Evolutionary conservation across 345 rosid genomes (phyloP), one percentile per base, ranked within the genome.

Genomic region (Salix brachista): DNA sequence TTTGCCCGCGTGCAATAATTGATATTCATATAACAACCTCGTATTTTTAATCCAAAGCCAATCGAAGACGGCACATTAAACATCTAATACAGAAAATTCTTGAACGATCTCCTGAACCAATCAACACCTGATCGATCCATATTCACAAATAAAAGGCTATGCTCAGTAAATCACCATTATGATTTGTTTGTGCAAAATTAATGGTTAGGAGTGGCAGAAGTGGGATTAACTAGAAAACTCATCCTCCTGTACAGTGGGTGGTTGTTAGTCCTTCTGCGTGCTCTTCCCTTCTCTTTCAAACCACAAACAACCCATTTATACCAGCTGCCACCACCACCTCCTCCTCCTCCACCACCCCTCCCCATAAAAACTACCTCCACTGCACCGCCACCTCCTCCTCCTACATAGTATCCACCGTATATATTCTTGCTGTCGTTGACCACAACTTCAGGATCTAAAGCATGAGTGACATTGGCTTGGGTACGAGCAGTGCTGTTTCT

Each of bases 11-110:
- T 34, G 1, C 0, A 34, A 34, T 34, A 34, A 0, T 0, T 34
- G 4, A 4, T 34, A 34, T 0, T 34, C 5, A 4, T 4, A 4
- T 34, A 34, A 0, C 0, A 0, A n/a, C 44, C 3, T 56, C 62
- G 23, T 9, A 56, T 56, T 56, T 56, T n/a, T 13, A n/a, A 56
- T 19, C 9, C 4, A 0, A 19, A 19, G 25, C 21, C 60, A 52
- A 19, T 52, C 10, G 7, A 50, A 7, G 10, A 52, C 21, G 23
- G 21, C 9, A 3, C 60, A 54, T 21, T 8, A 54, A 54, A 54
- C 23, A 54, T 7, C 23, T 8, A 54, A 8, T 2, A n/a, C 26
- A 56, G 3, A 54, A 44, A 44, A 2, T 44, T 44, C 50, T 44
- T 13, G 50, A 4, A 44, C 50, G 37, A 13, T 4, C 13, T 13